Conservation (phyloP, 352 stramenopile species). For the Pythium diclinum region DNA sequence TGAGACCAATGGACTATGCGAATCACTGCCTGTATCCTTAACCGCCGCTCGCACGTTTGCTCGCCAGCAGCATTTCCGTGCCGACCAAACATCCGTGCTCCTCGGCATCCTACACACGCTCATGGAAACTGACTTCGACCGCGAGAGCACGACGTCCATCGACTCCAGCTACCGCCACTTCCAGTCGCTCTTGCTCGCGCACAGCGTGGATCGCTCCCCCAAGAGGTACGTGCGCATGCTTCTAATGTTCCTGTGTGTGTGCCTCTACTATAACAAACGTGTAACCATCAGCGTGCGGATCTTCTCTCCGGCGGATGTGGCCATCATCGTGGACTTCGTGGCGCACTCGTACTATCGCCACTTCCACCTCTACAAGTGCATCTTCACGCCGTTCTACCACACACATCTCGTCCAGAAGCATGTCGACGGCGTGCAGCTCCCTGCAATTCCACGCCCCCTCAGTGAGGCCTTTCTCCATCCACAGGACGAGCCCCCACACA, state of each 20-base stretch:
- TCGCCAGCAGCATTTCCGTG: conserved; percentile 52
- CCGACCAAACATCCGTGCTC: conserved; percentile 59
- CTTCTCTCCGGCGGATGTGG: conserved; percentile 51
- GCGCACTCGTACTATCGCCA: conserved; percentile 79
- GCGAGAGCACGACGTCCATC: conserved; percentile 45
- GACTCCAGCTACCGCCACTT: conserved; percentile 56
- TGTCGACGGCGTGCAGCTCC: conserved; percentile 45
- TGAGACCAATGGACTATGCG: neutral
- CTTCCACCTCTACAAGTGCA: conserved; percentile 76
- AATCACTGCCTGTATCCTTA: conserved; percentile 1
- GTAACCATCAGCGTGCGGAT: conserved; percentile 40
- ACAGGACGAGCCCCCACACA: conserved; percentile 12
- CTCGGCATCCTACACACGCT: conserved; percentile 67
- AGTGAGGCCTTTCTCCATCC: conserved; percentile 40
- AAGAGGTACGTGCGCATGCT: conserved; percentile 40
- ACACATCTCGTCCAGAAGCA: conserved; percentile 46
- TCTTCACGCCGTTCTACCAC: conserved; percentile 68
- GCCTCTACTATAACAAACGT: neutral
- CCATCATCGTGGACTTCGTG: conserved; percentile 65
- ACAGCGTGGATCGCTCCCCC: conserved; percentile 66
- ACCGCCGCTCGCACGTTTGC: conserved; percentile 44
- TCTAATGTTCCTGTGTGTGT: too few relatives aligned
- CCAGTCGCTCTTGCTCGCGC: conserved; percentile 51
- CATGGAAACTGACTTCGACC: conserved; percentile 53
- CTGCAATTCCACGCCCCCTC: conserved; percentile 35